Percentiles rank a stretch among this genome's conserved stretches.
Evolutionary conservation across 495 filamentous ascomycete genomes (phyloP).

Genomic region (Lepraria neglecta): DNA sequence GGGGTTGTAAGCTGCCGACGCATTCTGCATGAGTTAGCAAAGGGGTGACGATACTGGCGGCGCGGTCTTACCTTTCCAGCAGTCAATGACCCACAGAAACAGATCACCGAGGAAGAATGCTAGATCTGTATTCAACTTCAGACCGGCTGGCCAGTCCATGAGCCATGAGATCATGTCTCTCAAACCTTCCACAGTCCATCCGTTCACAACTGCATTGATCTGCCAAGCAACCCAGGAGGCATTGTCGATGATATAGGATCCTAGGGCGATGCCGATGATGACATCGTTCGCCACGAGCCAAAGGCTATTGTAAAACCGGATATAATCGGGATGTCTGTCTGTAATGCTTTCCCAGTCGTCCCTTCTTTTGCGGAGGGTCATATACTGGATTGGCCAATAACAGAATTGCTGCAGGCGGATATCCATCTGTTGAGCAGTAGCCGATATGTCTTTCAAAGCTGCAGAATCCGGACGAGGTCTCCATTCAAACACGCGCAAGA

Average conservation of each 20-base stretch:
- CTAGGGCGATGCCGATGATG: constrained; percentile 94
- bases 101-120: constrained; percentile 88
- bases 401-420: constrained; percentile 97
- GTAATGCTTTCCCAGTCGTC: constrained; percentile 94
- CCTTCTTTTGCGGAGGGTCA: constrained; percentile 79
- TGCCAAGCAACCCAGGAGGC: constrained; percentile 74
- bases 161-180: constrained; percentile 90
- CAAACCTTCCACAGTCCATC: constrained; percentile 84
- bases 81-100: constrained; percentile 96
- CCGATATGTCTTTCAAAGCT: constrained; percentile 90
- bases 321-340: constrained; percentile 94
- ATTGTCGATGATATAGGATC: constrained; percentile 96
- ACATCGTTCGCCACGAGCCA: constrained; percentile 99
- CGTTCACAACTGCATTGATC: constrained; percentile 68
- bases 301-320: constrained; percentile 96
- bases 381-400: constrained; percentile 96
- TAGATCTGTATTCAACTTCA: constrained; percentile 95
- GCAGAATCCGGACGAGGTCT: constrained; percentile 70
- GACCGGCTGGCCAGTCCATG: constrained; percentile 93
- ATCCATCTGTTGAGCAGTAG: constrained; percentile 96
- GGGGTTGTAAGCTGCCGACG: constrained; percentile 67
- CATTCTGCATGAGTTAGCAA: constrained; percentile 47
- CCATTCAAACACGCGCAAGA: constrained; percentile 82
- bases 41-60: neutral
- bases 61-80: constrained; percentile 68